Conservation (phyloP, 129 eudicot species). For the Arctium minus region DNA sequence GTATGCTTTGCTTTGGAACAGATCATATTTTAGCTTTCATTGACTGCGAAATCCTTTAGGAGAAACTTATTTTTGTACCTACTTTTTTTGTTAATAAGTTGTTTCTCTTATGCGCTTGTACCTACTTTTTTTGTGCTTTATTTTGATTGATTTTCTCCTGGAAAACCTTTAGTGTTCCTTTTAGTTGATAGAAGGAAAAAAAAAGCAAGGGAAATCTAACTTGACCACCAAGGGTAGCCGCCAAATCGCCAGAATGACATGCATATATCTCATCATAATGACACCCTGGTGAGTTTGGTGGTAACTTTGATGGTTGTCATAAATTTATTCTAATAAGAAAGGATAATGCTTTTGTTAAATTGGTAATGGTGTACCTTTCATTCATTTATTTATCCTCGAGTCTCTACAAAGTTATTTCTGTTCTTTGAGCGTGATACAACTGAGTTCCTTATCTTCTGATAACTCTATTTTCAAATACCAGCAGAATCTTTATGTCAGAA, state of each 20-base stretch:
- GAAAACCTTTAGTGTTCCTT: not conserved
- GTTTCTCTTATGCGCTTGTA: not conserved
- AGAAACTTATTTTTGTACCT: too few relatives aligned
- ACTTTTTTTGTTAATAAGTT: too few relatives aligned
- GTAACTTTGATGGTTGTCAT: not conserved
- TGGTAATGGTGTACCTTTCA: not conserved
- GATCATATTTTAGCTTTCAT: not conserved
- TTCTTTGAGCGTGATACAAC: not conserved
- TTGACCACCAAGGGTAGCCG: too few relatives aligned
- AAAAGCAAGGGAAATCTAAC: not conserved
- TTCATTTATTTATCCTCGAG: not conserved
- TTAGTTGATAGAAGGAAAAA: not conserved
- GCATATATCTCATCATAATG: too few relatives aligned
- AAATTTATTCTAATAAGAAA: too few relatives aligned
- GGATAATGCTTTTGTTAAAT: not conserved
- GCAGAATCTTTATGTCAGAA: not conserved
- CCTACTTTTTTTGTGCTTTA: too few relatives aligned
- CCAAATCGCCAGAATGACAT: too few relatives aligned
- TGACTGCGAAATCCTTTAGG: not conserved
- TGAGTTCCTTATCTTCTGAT: not conserved
- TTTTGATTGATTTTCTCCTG: not conserved
- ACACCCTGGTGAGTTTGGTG: too few relatives aligned
- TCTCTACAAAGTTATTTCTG: not conserved
- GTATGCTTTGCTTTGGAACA: not conserved
- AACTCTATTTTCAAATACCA: not conserved